Base-by-base conservation (phyloP, 257 asterid genomes). In the Ilex asprella region DNA sequence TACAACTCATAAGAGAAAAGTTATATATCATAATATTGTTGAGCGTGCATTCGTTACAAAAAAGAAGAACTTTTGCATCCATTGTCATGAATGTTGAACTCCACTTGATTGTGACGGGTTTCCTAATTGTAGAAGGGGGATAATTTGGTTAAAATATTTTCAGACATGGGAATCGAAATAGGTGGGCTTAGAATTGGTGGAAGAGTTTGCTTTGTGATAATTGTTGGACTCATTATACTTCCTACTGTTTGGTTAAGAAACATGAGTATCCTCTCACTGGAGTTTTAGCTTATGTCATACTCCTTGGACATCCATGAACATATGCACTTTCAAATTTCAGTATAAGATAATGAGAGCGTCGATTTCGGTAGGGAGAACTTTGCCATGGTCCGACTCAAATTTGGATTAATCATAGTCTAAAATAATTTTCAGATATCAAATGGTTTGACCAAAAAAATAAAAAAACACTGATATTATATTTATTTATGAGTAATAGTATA, bases 41-140 rank as follows among this genome's bases (percentile, higher is more conserved):
- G 54, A 79, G 9, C 79, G 80, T 2, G 95, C 98, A 15, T 92
- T 92, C 10, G 98, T 95, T 2, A 7, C 69, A 10, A 72, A 21
- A 15, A 47, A 95, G 98, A 16, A 75, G 82, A 66, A 62, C 79
- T 2, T 12, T 92, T 8, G 84, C 83, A 0, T 80, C 97, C 12
- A 50, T 88, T 6, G 64, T 80, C 2, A 88, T 80, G 95, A 81
- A 84, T 72, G 47, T 72, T 0, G 98, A 91, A 63, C 86, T 88
- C 30, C 88, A 79, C 67, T 66, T 91, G 76, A 96, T 91, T 0
- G 95, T 95, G 0, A 81, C 94, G 0, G 96, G 96, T 61, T 91
- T 91, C 81, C 66, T 91, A 81, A 88, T 91, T 58, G 80, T 91
- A 0, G 95, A 83, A 56, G 98, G 96, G 96, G 6, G 98, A 88